A percentile compares a stretch with the other conserved stretches of the same genome.
These are phyloP conservation scores for Jamesozyma rosinii DNA, from an alignment of 805 yeast species.

Conservation along the genomic window DNA sequence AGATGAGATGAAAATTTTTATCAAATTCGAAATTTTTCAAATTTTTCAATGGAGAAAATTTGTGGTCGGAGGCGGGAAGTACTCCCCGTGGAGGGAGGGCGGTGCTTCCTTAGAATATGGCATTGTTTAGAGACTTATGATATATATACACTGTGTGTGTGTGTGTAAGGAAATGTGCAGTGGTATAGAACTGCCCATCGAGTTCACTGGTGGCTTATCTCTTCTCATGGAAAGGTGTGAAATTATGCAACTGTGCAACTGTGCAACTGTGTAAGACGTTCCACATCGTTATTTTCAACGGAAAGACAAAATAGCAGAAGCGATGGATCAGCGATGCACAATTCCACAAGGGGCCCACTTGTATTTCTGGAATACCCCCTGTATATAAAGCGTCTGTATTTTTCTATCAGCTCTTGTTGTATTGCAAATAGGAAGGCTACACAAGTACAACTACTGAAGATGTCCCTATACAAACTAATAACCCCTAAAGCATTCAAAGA, in stretches of 20 bases:
- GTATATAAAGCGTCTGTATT: too few relatives aligned
- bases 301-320: not conserved
- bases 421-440: not conserved
- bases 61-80: not conserved
- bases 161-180: too few relatives aligned
- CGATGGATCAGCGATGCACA: too few relatives aligned
- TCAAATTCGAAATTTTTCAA: not conserved
- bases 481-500: slow-evolving; percentile 22
- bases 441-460: slow-evolving; percentile 3
- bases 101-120: too few relatives aligned
- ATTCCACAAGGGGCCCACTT: too few relatives aligned
- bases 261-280: not conserved
- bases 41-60: not conserved
- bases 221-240: too few relatives aligned
- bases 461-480: slow-evolving; percentile 23
- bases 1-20: not conserved
- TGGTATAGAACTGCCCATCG: too few relatives aligned
- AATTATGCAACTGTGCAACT: not conserved
- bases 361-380: too few relatives aligned
- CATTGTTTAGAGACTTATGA: too few relatives aligned
- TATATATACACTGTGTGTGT: too few relatives aligned
- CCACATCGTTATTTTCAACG: not conserved
- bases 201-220: too few relatives aligned
- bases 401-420: not conserved
- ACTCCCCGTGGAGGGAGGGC: too few relatives aligned